phyloP scores from a whole-genome alignment of 768 basidiomycete genomes.

The Boletus rex-veris region DNA sequence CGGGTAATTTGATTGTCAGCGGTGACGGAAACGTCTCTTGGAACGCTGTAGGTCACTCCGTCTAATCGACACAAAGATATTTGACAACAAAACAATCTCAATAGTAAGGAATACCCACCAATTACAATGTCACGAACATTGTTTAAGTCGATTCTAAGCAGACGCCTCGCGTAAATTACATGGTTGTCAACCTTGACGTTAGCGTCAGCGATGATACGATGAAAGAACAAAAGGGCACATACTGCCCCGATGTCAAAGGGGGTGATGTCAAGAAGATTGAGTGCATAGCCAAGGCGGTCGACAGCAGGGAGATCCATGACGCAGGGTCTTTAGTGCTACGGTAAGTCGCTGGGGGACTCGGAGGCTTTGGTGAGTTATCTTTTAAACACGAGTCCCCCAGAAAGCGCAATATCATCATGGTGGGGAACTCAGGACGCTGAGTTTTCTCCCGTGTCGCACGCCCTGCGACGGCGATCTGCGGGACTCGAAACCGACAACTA shows the following conservation, averaged over 20 bases:
- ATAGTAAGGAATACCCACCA: not conserved
- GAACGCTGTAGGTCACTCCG: not conserved
- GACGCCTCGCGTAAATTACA: not conserved
- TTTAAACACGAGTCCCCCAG: not conserved
- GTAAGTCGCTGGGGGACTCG: not conserved
- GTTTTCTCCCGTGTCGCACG: too few species aligned
- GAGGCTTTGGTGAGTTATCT: not conserved
- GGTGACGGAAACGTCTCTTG: not conserved
- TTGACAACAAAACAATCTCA: not conserved
- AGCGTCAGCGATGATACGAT: not conserved
- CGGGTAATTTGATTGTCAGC: not conserved
- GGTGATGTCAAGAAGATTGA: conserved; percentile 1
- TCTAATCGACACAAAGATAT: not conserved
- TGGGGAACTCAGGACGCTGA: too few species aligned
- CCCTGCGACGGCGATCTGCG: too few species aligned
- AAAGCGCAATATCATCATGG: too few species aligned
- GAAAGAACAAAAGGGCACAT: not conserved
- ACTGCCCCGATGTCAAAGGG: conserved; percentile 6
- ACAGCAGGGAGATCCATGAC: conserved; percentile 1
- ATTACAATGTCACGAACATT: not conserved
- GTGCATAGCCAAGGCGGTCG: conserved; percentile 6
- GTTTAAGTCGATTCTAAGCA: not conserved
- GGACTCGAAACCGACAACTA: too few species aligned
- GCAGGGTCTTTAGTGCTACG: not conserved
- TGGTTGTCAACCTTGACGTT: not conserved